Conservation (phyloP, 768 basidiomycete genomes). For the Lactarius hatsudake region DNA sequence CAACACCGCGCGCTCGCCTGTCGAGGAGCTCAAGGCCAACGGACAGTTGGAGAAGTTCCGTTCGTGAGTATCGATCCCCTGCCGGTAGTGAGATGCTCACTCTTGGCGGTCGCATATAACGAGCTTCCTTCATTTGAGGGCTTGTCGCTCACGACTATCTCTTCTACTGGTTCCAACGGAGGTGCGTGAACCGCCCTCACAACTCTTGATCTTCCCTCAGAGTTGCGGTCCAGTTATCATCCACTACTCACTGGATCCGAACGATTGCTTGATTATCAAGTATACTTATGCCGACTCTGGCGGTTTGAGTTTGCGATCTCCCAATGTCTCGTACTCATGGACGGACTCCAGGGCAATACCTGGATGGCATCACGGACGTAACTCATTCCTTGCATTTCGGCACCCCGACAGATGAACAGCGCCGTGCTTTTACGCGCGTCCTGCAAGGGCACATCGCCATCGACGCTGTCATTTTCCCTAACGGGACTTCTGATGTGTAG, state of each 20-base stretch:
- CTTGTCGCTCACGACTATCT: constrained; percentile 89
- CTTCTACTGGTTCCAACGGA: constrained; percentile 88
- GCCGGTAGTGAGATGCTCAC: background rate
- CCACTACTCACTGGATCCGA: constrained; percentile 82
- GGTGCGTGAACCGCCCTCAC: constrained; percentile 47
- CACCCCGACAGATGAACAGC: constrained; percentile 76
- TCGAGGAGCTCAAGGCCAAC: constrained; percentile 73
- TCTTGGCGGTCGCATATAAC: constrained; percentile 37
- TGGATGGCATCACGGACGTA: constrained; percentile 94
- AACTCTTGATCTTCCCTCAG: background rate
- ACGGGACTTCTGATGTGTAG: constrained; percentile 65
- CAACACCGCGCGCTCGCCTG: constrained; percentile 61
- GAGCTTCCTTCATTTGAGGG: constrained; percentile 80
- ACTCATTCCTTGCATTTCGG: constrained; percentile 94
- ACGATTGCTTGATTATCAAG: constrained; percentile 73
- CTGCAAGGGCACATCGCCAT: constrained; percentile 90
- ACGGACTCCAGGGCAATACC: constrained; percentile 61
- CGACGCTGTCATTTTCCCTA: constrained; percentile 80
- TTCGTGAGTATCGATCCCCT: constrained; percentile 49
- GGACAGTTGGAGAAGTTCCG: constrained; percentile 70
- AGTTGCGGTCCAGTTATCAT: constrained; percentile 64
- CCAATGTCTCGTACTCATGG: background rate
- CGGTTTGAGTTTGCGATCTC: constrained; percentile 40
- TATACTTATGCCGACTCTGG: constrained; percentile 86
- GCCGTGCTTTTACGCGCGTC: constrained; percentile 86